Percentiles rank a stretch among this genome's conserved stretches.
These are phyloP conservation scores for Incumbomyces lentus DNA, from an alignment of 2,329 filamentous ascomycete genomes.

Conservation along the genomic window DNA sequence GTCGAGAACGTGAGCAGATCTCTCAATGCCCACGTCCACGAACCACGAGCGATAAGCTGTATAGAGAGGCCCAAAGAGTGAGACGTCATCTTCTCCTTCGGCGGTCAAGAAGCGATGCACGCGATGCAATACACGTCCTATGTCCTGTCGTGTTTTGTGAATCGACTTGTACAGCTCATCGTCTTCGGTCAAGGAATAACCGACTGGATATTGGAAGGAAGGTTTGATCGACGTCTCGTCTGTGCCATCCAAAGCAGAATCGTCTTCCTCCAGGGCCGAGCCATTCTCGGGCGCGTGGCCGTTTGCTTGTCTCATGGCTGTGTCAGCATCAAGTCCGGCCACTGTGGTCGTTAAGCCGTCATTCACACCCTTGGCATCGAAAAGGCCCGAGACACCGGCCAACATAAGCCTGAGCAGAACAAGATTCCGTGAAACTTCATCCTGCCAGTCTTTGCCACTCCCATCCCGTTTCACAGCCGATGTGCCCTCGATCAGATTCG, in stretches of 20 bases:
- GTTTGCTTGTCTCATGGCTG: slow-evolving; percentile 37
- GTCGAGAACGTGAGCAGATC: slow-evolving; percentile 87
- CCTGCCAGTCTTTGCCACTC: slow-evolving; percentile 97
- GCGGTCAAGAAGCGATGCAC: slow-evolving; percentile 74
- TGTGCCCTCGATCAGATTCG: slow-evolving; percentile 67
- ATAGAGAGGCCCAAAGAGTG: slow-evolving; percentile 87
- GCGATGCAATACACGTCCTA: slow-evolving; percentile 69
- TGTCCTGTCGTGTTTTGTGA: slow-evolving; percentile 67
- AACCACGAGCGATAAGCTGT: slow-evolving; percentile 93
- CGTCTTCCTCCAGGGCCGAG: slow-evolving; percentile 29
- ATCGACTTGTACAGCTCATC: slow-evolving; percentile 62
- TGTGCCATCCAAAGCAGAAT: slow-evolving; percentile 45
- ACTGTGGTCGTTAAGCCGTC: slow-evolving; percentile 38
- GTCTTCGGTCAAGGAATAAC: slow-evolving; percentile 62
- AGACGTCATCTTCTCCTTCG: slow-evolving; percentile 89
- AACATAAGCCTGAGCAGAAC: slow-evolving; percentile 80
- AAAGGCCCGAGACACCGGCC: slow-evolving; percentile 79
- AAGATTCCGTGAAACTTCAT: slow-evolving; percentile 84
- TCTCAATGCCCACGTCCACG: slow-evolving; percentile 90
- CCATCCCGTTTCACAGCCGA: slow-evolving; percentile 81
- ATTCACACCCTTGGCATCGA: slow-evolving; percentile 67
- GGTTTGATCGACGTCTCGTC: slow-evolving; percentile 58
- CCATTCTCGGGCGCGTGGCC: slow-evolving; percentile 19
- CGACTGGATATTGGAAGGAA: slow-evolving; percentile 78
- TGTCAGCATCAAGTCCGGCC: slow-evolving; percentile 28